A percentile compares a stretch with the other conserved stretches of the same genome.
These are phyloP conservation scores for Fagopyrum tataricum DNA, from an alignment of 148 eudicot species.

Conservation along the genomic window DNA sequence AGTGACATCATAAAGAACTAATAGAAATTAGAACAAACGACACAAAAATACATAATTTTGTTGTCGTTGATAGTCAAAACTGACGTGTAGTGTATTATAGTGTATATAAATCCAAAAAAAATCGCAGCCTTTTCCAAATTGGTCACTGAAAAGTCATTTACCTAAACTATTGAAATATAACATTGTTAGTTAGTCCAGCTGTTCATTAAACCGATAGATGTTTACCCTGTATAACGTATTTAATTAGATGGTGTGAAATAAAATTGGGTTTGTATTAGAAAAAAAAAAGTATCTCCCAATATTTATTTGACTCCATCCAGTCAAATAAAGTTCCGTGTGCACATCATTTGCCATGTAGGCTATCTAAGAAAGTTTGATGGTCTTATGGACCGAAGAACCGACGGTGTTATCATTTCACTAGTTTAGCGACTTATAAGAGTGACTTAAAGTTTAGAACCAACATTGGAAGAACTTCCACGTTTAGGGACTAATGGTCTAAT, in stretches of 20 bases:
- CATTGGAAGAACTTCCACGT: not conserved
- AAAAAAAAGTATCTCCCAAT: no score
- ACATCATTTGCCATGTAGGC: not conserved
- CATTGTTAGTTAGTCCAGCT: no score
- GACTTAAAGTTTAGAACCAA: not conserved
- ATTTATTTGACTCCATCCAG: no score
- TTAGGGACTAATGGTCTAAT: not conserved
- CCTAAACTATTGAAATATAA: no score
- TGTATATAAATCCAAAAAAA: no score
- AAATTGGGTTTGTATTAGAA: no score
- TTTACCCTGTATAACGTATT: no score
- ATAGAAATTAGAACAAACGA: not conserved
- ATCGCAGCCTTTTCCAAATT: not conserved
- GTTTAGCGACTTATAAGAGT: not conserved
- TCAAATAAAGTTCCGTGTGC: no score
- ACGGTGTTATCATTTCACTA: not conserved
- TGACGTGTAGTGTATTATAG: not conserved
- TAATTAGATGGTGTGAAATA: no score
- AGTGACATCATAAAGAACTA: not conserved
- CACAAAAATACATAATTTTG: not conserved
- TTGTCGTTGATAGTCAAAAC: not conserved
- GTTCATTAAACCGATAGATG: no score
- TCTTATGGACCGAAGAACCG: not conserved
- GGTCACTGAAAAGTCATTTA: not conserved
- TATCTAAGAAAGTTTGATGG: not conserved